Evolutionary conservation across 352 stramenopile species (phyloP).

Genomic region (Phytophthora podocarpi): DNA sequence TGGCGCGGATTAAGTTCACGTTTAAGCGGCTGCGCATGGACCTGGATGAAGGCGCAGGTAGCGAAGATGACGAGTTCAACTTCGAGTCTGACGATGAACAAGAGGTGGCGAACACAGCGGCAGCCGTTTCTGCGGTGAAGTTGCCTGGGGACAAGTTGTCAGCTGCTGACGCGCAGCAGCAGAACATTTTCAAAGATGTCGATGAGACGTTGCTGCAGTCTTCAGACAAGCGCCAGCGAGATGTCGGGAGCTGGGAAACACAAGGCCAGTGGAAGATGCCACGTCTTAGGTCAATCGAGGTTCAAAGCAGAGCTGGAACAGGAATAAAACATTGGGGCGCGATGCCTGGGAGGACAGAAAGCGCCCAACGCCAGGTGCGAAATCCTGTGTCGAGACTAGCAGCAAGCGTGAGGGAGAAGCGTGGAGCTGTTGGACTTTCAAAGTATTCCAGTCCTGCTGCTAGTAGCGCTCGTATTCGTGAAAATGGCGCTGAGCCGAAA

Average conservation of each 20-base stretch:
- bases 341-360: not conserved
- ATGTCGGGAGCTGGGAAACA: not conserved
- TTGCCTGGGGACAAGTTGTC: not conserved
- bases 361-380: not conserved
- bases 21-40: slow-evolving; percentile 14
- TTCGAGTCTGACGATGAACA: slow-evolving; percentile 14
- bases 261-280: slow-evolving; percentile 1
- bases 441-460: not conserved
- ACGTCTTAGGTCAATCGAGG: not conserved
- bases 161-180: not conserved
- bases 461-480: not conserved
- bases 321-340: not conserved
- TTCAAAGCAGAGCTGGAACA: not conserved
- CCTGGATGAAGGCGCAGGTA: not conserved
- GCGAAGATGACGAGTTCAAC: slow-evolving; percentile 6
- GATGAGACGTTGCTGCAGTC: not conserved
- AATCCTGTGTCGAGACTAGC: slow-evolving; percentile 1
- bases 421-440: not conserved
- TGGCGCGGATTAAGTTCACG: slow-evolving; percentile 16
- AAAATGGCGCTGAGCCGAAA: too few species aligned
- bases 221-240: slow-evolving; percentile 1
- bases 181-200: not conserved
- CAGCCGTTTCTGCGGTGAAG: not conserved
- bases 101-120: not conserved
- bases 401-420: not conserved